Conservation (phyloP, 2,329 filamentous ascomycete species). For the Talaromyces sp. region DNA sequence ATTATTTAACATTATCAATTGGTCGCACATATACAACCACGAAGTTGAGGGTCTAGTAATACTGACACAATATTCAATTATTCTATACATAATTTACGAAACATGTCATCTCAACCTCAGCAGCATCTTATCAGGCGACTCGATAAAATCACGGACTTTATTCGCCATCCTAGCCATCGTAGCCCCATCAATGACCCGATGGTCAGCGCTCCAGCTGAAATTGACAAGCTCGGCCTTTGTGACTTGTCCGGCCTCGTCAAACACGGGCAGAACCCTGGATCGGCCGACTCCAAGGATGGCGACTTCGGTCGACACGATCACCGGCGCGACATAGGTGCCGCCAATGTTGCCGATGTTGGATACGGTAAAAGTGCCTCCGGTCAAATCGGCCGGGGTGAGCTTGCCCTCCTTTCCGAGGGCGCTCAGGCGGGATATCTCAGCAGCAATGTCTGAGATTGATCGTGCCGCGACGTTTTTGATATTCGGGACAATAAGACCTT, state of each 20-base stretch:
- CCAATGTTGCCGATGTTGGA: slow-evolving; percentile 96
- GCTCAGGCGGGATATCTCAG: slow-evolving; percentile 69
- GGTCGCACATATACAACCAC: background rate
- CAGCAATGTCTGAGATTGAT: slow-evolving; percentile 71
- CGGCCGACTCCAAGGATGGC: slow-evolving; percentile 86
- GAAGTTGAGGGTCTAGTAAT: background rate
- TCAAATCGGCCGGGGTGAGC: slow-evolving; percentile 67
- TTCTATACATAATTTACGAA: background rate
- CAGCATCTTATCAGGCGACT: slow-evolving; percentile 82
- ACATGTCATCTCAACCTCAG: slow-evolving; percentile 64
- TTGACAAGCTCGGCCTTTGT: slow-evolving; percentile 75
- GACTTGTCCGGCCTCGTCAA: slow-evolving; percentile 54
- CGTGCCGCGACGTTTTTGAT: slow-evolving; percentile 74
- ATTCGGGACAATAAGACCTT: slow-evolving; percentile 84
- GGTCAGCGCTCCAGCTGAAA: slow-evolving; percentile 95
- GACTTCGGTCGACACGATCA: slow-evolving; percentile 85
- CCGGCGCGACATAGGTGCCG: slow-evolving; percentile 82
- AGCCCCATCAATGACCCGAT: slow-evolving; percentile 88
- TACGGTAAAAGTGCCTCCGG: slow-evolving; percentile 85
- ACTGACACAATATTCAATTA: background rate
- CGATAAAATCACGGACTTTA: slow-evolving; percentile 68
- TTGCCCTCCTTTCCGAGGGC: slow-evolving; percentile 67
- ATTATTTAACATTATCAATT: background rate
- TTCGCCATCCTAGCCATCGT: slow-evolving; percentile 90
- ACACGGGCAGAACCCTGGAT: slow-evolving; percentile 74